These are phyloP conservation scores for Alisma plantagoaquatica DNA, from an alignment of 106 monocot species.

Conservation along the genomic window DNA sequence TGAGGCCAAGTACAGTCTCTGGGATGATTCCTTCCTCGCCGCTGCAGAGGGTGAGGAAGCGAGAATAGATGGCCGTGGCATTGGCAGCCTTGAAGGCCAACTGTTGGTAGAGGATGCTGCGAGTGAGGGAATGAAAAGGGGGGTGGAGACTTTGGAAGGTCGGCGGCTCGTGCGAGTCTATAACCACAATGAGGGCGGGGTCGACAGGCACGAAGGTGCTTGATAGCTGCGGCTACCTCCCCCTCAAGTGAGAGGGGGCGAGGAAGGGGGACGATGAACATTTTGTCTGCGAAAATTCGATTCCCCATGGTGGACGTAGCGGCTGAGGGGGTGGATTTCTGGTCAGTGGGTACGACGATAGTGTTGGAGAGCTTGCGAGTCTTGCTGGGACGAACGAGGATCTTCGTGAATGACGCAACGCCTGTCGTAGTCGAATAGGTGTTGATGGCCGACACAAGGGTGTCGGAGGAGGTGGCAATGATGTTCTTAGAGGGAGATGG, in stretches of 20 bases:
- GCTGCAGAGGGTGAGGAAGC: slow-evolving; percentile 65
- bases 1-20: slow-evolving; percentile 40
- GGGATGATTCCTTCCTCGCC: slow-evolving; percentile 48
- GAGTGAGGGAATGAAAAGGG: slow-evolving; percentile 68
- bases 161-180: slow-evolving; percentile 41
- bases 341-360: no score
- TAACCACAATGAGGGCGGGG: slow-evolving; percentile 32
- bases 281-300: no score
- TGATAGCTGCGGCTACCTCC: slow-evolving; percentile 49
- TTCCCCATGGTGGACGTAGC: no score
- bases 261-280: no score
- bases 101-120: slow-evolving; percentile 81
- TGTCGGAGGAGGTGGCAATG: no score
- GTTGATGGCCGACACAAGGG: no score
- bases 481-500: no score
- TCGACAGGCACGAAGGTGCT: slow-evolving; percentile 50
- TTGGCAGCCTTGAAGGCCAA: slow-evolving; percentile 79
- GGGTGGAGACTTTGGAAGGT: slow-evolving; percentile 35
- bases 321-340: no score
- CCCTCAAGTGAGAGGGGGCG: slow-evolving; percentile 54
- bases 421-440: no score
- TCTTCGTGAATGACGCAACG: no score
- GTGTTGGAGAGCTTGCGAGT: no score
- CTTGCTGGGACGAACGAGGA: no score
- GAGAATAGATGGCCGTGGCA: slow-evolving; percentile 60